These are phyloP conservation scores for Carex arenaria DNA, from an alignment of 202 grass and related monocot genomes.

Conservation along the genomic window DNA sequence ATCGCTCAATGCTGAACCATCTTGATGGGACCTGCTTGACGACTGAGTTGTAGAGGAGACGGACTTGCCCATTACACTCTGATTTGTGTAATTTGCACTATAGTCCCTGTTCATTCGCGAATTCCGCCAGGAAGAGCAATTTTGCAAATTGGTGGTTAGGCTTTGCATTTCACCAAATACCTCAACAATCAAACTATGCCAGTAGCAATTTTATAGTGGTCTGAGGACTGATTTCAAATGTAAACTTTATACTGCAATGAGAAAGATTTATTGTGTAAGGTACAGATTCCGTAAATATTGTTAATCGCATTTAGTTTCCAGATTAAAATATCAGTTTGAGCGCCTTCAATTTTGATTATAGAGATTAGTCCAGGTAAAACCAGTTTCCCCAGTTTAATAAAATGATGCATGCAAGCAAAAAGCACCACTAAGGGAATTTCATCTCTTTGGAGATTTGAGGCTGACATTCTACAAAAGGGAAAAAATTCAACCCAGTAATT, in stretches of 20 bases:
- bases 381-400: background rate
- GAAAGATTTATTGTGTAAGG: conserved; percentile 11
- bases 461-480: background rate
- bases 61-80: conserved; percentile 33
- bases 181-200: conserved; percentile 10
- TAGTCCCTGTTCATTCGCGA: conserved; percentile 48
- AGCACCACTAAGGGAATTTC: background rate
- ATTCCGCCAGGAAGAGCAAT: conserved; percentile 37
- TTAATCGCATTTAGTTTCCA: background rate
- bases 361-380: background rate
- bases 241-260: conserved; percentile 1
- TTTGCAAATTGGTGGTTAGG: conserved; percentile 9
- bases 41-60: conserved; percentile 54
- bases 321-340: background rate
- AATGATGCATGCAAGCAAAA: conserved; percentile 9
- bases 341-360: background rate
- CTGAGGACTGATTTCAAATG: conserved; percentile 8
- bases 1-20: conserved; percentile 66
- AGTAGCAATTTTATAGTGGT: background rate
- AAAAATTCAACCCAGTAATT: background rate
- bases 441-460: background rate
- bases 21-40: conserved; percentile 52
- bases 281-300: background rate
- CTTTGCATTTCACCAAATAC: conserved; percentile 13
- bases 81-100: conserved; percentile 41